Evolutionary conservation across 2,329 filamentous ascomycete genomes (phyloP), one percentile per base, ranked within the genome.

Genomic region (Aspergillus fructus): DNA sequence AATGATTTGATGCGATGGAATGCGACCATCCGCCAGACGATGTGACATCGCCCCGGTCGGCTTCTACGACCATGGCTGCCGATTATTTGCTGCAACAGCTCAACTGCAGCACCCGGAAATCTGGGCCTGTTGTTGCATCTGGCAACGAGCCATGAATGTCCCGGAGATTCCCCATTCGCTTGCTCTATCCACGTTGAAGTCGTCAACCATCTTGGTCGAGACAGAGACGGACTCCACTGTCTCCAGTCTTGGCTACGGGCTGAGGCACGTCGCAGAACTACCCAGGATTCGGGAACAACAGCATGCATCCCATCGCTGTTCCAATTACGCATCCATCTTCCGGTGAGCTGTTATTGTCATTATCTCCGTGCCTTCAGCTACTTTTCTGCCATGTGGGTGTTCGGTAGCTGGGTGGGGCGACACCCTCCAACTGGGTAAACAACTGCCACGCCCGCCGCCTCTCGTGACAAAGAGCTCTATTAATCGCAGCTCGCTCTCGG

Each of bases 11-110:
- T 49, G 56, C 56, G 34, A 58, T 53, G 45, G 55, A 41, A 71
- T 72, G 69, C 66, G 69, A 72, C 70, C 70, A 69, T 71, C 64
- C 66, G 62, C 66, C 64, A 70, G 65, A 60, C 69, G 66, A 73
- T 73, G 68, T 64, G 69, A 73, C 71, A 67, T 65, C 72, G 65
- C 37, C 52, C 27, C 49, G 58, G 58, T 59, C 54, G 59, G 55
- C 55, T 51, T 21, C 39, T 42, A 37, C 53, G 52, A 57, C 51
- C 49, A 51, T 52, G 49, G 49, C 37, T 48, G 42, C 41, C 30
- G 19, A 45, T 37, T 37, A 37, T n/a, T 24, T 53, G 40, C 46
- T 46, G 53, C 40, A 34, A 50, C 39, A 45, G 39, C 23, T 42
- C 8, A 30, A 43, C 49, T 46, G 30, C 49, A 45, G 49, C 49